Base-by-base conservation (phyloP, 1,139 yeast genomes). In the Pichia sp. region DNA sequence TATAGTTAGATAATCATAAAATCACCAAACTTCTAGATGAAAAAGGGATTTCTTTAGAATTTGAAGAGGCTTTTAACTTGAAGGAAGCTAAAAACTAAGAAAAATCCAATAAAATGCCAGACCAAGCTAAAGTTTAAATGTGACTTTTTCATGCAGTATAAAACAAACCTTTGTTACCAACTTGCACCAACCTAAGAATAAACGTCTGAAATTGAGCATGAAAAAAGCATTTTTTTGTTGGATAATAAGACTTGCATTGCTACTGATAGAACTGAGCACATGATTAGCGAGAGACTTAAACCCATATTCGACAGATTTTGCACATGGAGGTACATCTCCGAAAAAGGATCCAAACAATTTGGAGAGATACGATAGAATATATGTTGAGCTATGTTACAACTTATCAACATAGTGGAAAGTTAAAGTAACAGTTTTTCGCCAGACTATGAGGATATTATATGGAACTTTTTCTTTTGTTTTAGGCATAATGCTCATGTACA, bases 371-470 rank as follows among this genome's bases (percentile, higher is more conserved):
- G 98, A 92, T 61, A 73, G 85, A 49, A 71, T 92, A 1, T 92
- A 76, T 58, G 67, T 92, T 44, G 90, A 82, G 54, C 68, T 90
- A 29, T 84, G 88, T 55, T 85, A 77, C 62, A 85, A 88, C 56
- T 65, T 92, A 57, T 75, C 85, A 49, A 74, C 74, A 47, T 92
- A 92, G 60, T 92, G 98, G 98, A 75, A 77, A 49, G 76, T 88
- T 1, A 71, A 98, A 52, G 23, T 16, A 16, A 16, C 23, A 16
- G 23, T 16, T 16, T 16, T 16, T 16, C 23, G 23, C 23, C 23
- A 16, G 23, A 16, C 23, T 16, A 16, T 16, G 23, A 16, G 23
- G 23, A 16, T 16, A 16, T 16, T 2, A 16, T 16, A 16, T 16
- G 23, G 23, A 16, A 16, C 23, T 16, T 16, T 16, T 16, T 16